These are phyloP conservation scores for Saturnispora kantuleensis DNA, from an alignment of 805 yeast genomes.

Conservation along the genomic window DNA sequence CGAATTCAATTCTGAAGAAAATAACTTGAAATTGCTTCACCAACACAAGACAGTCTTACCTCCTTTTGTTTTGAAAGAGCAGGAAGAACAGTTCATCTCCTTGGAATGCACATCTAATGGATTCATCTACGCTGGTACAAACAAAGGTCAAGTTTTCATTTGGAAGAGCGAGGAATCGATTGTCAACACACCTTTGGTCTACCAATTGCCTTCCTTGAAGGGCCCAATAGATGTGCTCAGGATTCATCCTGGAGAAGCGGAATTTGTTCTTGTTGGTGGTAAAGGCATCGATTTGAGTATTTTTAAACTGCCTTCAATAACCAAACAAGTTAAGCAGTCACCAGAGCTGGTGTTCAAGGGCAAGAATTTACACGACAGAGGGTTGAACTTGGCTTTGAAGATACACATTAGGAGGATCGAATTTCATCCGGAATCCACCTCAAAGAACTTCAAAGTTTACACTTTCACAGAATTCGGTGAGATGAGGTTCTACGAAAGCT, in stretches of 20 bases:
- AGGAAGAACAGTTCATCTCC: slow-evolving; percentile 13
- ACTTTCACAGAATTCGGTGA: slow-evolving; percentile 71
- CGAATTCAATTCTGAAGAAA: slow-evolving; percentile 16
- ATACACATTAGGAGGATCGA: slow-evolving; percentile 61
- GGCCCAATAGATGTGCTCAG: slow-evolving; percentile 22
- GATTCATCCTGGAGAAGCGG: slow-evolving; percentile 22
- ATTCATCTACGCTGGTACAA: slow-evolving; percentile 7
- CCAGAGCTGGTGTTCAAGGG: slow-evolving; percentile 48
- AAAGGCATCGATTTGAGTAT: slow-evolving; percentile 65
- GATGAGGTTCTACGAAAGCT: slow-evolving; percentile 62
- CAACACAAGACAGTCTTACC: slow-evolving; percentile 4
- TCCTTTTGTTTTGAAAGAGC: not conserved
- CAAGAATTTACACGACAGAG: slow-evolving; percentile 75
- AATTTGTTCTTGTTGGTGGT: slow-evolving; percentile 75
- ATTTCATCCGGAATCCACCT: slow-evolving; percentile 30
- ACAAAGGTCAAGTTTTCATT: slow-evolving; percentile 12
- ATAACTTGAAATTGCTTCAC: slow-evolving; percentile 6
- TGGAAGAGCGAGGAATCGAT: slow-evolving; percentile 12
- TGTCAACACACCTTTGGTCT: slow-evolving; percentile 21
- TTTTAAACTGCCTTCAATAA: slow-evolving; percentile 23
- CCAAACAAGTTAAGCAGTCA: slow-evolving; percentile 8
- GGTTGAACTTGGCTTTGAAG: slow-evolving; percentile 71
- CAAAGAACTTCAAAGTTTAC: slow-evolving; percentile 40
- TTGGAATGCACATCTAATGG: slow-evolving; percentile 15
- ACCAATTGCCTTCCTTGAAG: slow-evolving; percentile 22